Base-by-base conservation (phyloP, 495 filamentous ascomycete genomes). In the Aspergillus indologenus region DNA sequence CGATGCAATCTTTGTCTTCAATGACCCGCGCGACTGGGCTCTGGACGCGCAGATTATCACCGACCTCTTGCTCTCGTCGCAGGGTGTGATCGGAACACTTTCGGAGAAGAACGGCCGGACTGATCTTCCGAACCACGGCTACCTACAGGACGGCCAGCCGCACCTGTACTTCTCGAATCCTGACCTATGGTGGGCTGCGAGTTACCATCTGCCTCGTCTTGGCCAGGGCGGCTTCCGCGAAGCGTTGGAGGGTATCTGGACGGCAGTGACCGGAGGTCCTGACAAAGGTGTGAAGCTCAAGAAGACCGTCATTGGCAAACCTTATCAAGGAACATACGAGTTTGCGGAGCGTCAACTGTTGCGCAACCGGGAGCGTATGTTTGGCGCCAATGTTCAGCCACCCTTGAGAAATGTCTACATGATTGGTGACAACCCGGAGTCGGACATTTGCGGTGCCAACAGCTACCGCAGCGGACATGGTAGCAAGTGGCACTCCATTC, bases 361-460 rank as follows among this genome's bases (percentile, higher is more conserved):
- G 52, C 72, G 72, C 31, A 86, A 92, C 61, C 80, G 90, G 15
- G 62, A 73, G 17, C 62, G 81, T 29, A 60, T 81, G 3, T 70
- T 79, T 57, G 66, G 68, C 17, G 67, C 65, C 17, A 61, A 69
- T 40, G 61, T 74, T 17, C 57, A 77, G 0, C 67, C 66, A 8
- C 75, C 74, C 17, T 67, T 96, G 58, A 71, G 75, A 64, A 81
- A 77, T 15, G 90, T 99, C 5, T 98, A 95, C 65, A 97, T 98
- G 93, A 81, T 99, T n/a, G 94, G 94, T 0, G 94, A 99, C 64
- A 99, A 98, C 63, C 93, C 94, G 0, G 90, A 90, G 67, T 90
- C 85, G 26, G 94, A 99, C 71, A 95, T 99, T 58, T 74, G 80
- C 14, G 94, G 95, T n/a, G 93, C 90, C 22, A 98, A 96, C 65